Percentiles rank a stretch among this genome's conserved stretches.
Conservation (phyloP, 441 rosid species). For the Adansonia grandidieri region DNA sequence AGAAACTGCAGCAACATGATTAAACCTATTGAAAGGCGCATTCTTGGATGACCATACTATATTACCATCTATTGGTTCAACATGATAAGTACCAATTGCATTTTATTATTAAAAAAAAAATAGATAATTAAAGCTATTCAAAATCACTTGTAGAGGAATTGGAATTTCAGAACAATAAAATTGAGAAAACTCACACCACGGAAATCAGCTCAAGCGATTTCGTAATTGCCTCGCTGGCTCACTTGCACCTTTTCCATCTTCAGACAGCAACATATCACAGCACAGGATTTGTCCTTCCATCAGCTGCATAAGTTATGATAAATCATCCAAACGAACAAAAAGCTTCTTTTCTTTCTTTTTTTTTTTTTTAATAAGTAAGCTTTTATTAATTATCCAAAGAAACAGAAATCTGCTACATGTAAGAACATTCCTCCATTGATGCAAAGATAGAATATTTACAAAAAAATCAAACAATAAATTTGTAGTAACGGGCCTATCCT, state of each 20-base stretch:
- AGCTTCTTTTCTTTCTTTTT: too few relatives aligned
- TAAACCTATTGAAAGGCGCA: background rate
- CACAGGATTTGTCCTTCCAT: conserved; percentile 65
- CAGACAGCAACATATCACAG: conserved; percentile 50
- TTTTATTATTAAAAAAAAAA: conserved; percentile 29
- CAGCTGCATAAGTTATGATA: conserved; percentile 86
- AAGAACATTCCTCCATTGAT: too few relatives aligned
- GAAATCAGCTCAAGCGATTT: conserved; percentile 66
- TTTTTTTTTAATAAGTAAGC: too few relatives aligned
- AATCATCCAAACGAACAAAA: conserved; percentile 52
- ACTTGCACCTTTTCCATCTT: conserved; percentile 86
- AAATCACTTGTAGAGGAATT: conserved; percentile 24
- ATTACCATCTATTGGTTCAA: conserved; percentile 10
- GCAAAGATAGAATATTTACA: too few relatives aligned
- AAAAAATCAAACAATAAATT: too few relatives aligned
- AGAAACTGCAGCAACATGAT: too few relatives aligned
- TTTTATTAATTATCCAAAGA: too few relatives aligned
- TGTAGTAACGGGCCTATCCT: too few relatives aligned
- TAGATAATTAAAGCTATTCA: conserved; percentile 20
- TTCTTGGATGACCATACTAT: background rate
- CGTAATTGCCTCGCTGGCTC: conserved; percentile 46
- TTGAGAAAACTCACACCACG: conserved; percentile 51
- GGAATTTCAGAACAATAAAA: conserved; percentile 18
- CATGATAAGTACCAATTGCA: background rate
- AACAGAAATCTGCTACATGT: too few relatives aligned